phyloP scores from a whole-genome alignment of 2,329 filamentous ascomycete species.

The Apiospora marii region DNA sequence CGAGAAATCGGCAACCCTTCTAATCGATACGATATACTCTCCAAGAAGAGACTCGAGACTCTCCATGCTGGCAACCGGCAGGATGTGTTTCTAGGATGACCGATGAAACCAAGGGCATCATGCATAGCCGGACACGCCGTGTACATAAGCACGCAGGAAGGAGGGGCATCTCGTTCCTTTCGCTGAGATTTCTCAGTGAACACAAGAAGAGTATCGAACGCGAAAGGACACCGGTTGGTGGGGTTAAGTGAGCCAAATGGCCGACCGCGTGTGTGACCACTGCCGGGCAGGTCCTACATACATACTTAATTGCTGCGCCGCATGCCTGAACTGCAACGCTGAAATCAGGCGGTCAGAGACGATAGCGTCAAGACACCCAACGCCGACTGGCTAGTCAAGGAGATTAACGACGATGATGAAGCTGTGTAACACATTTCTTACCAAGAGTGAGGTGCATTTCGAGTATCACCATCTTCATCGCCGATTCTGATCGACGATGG shows the following conservation, averaged over 20 bases:
- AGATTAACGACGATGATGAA: background rate
- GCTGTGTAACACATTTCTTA: background rate
- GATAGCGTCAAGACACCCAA: background rate
- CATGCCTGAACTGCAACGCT: background rate
- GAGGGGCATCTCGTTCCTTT: background rate
- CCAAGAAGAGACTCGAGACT: background rate
- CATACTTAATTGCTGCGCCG: background rate
- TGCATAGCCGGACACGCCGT: conserved; percentile 14
- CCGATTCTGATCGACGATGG: background rate
- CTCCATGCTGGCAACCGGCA: background rate
- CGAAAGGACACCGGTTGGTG: background rate
- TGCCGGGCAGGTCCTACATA: background rate
- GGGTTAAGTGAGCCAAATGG: background rate
- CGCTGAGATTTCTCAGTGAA: background rate
- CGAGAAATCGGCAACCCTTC: background rate
- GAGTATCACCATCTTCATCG: background rate
- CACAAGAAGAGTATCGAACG: background rate
- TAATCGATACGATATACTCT: background rate
- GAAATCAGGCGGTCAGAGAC: background rate
- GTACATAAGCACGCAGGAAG: background rate
- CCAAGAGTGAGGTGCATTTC: background rate
- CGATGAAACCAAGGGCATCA: conserved; percentile 3
- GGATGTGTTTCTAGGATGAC: background rate
- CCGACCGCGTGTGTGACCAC: background rate
- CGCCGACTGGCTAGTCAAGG: background rate